phyloP scores from a whole-genome alignment of 2,329 filamentous ascomycete genomes.

The Diplocarpon rosae region DNA sequence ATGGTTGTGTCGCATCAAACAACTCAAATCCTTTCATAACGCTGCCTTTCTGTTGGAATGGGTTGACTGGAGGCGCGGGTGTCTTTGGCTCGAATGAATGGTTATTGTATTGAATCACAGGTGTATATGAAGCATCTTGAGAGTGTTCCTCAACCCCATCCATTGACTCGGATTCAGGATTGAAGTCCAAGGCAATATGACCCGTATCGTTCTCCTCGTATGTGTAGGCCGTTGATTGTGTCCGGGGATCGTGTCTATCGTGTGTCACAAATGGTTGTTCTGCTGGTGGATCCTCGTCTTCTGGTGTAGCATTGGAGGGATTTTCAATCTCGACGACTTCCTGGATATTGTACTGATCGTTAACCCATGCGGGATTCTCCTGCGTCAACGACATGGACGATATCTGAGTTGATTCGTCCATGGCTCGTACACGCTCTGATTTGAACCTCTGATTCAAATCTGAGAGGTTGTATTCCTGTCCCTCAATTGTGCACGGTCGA shows the following conservation, averaged over 20 bases:
- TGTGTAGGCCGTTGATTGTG: slow-evolving; percentile 21
- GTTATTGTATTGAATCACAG: background rate
- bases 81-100: slow-evolving; percentile 21
- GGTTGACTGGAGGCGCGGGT: slow-evolving; percentile 23
- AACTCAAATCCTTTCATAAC: slow-evolving; percentile 23
- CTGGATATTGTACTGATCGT: slow-evolving; percentile 16
- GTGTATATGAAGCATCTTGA: slow-evolving; percentile 17
- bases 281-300: background rate
- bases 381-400: slow-evolving; percentile 24
- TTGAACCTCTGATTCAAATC: slow-evolving; percentile 1
- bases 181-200: slow-evolving; percentile 18
- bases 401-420: slow-evolving; percentile 18
- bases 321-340: background rate
- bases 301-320: slow-evolving; percentile 3
- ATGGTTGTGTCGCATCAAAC: slow-evolving; percentile 26
- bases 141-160: slow-evolving; percentile 10
- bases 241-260: slow-evolving; percentile 11
- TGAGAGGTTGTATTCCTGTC: background rate
- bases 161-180: slow-evolving; percentile 1
- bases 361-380: slow-evolving; percentile 21
- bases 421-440: background rate
- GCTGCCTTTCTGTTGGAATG: slow-evolving; percentile 23
- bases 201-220: slow-evolving; percentile 22
- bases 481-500: background rate
- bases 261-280: background rate